Percentiles rank a stretch among this genome's conserved stretches.
phyloP scores from a whole-genome alignment of 768 basidiomycete genomes.

The Macrolepiota albuminosa region DNA sequence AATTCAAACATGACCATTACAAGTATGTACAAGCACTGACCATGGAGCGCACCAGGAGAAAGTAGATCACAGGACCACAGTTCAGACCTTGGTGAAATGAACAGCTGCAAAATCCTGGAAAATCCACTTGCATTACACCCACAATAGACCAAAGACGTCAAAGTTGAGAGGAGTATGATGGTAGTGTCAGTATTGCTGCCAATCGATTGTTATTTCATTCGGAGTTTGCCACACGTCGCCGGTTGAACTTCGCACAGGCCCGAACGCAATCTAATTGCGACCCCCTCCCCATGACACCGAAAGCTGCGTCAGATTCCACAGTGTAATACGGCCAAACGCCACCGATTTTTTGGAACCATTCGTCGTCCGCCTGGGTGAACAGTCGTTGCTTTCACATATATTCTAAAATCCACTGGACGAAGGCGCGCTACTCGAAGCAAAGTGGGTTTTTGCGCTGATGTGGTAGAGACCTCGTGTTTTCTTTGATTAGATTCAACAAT shows the following conservation, averaged over 20 bases:
- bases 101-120: neutral
- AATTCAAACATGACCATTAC: neutral
- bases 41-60: neutral
- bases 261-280: neutral
- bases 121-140: neutral
- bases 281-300: too few relatives aligned
- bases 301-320: neutral
- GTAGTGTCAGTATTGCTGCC: neutral
- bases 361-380: neutral
- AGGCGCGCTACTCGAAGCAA: neutral
- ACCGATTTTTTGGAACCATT: neutral
- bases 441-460: neutral
- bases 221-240: neutral
- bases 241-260: neutral
- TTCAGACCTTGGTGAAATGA: too few relatives aligned
- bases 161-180: neutral
- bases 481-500: neutral
- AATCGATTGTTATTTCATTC: too few relatives aligned
- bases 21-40: neutral
- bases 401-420: neutral
- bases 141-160: neutral
- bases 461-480: neutral
- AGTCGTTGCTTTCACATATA: neutral
- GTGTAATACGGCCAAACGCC: neutral
- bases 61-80: neutral